These are phyloP conservation scores for Penicillium psychrofluorescens DNA, from an alignment of 495 filamentous ascomycete species.

Conservation along the genomic window DNA sequence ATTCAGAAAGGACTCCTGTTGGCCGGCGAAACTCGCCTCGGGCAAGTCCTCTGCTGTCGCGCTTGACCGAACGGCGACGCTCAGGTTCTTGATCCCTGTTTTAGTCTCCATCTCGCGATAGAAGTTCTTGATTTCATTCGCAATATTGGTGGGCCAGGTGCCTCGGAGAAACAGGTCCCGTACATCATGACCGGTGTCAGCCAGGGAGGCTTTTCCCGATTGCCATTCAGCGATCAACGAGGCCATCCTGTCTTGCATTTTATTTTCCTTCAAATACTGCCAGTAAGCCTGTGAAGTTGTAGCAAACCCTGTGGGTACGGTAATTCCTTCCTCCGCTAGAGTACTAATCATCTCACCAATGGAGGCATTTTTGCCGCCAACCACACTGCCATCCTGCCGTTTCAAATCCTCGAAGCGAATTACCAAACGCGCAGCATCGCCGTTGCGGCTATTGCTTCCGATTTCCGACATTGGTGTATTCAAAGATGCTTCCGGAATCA, in stretches of 20 bases:
- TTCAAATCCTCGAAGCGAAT: slow-evolving; percentile 1
- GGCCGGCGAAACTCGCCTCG: slow-evolving; percentile 30
- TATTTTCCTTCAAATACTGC: slow-evolving; percentile 21
- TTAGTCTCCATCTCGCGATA: slow-evolving; percentile 1
- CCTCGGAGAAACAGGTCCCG: slow-evolving; percentile 21
- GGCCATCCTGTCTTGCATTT: slow-evolving; percentile 18
- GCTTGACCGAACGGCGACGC: slow-evolving; percentile 29
- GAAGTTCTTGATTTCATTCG: background rate
- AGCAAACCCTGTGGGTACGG: slow-evolving; percentile 26
- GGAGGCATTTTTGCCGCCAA: slow-evolving; percentile 31
- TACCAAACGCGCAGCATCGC: background rate
- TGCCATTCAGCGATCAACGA: slow-evolving; percentile 6
- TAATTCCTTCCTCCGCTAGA: slow-evolving; percentile 13
- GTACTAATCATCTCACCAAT: slow-evolving; percentile 27
- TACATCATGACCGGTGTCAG: slow-evolving; percentile 4
- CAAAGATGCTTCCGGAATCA: no score
- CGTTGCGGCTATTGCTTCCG: no score
- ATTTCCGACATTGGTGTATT: no score
- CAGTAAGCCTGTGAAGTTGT: slow-evolving; percentile 25
- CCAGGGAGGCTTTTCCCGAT: slow-evolving; percentile 1
- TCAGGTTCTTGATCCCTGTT: slow-evolving; percentile 16
- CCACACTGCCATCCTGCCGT: background rate
- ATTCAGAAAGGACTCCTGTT: slow-evolving; percentile 27
- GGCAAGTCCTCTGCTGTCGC: slow-evolving; percentile 32
- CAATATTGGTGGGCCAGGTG: slow-evolving; percentile 3